Percentiles rank a stretch among this genome's conserved stretches.
phyloP scores from a whole-genome alignment of 768 basidiomycete genomes.

The Aureoboletus auriporus region DNA sequence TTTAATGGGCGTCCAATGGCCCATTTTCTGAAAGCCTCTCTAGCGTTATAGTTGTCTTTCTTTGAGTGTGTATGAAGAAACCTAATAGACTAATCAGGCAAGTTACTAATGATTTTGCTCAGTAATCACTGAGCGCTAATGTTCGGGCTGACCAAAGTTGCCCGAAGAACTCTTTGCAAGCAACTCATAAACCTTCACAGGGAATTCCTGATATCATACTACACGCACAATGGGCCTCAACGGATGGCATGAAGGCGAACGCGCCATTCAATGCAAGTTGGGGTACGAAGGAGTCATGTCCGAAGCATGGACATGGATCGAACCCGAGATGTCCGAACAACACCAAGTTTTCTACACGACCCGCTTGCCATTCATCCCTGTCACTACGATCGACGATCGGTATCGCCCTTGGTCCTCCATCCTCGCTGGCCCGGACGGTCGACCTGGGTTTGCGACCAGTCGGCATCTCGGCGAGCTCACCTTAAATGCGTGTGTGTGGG shows the following conservation, averaged over 20 bases:
- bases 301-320: conserved; percentile 37
- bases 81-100: no score
- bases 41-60: no score
- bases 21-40: no score
- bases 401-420: conserved; percentile 60
- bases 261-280: conserved; percentile 44
- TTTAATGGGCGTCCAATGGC: no score
- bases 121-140: no score
- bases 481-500: conserved; percentile 41
- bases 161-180: no score
- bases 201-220: no score
- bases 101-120: no score
- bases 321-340: conserved; percentile 45
- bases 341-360: conserved; percentile 49
- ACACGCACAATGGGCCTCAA: conserved; percentile 4
- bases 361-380: conserved; percentile 49
- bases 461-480: conserved; percentile 35
- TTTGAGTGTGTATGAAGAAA: no score
- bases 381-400: conserved; percentile 48
- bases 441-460: conserved; percentile 41
- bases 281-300: conserved; percentile 37
- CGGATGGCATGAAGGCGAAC: conserved; percentile 49
- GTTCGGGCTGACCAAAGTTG: no score
- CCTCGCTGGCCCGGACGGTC: conserved; percentile 41
- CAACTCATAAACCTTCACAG: no score